phyloP scores from a whole-genome alignment of 148 eudicot species.

The Hydrangea macrophylla region DNA sequence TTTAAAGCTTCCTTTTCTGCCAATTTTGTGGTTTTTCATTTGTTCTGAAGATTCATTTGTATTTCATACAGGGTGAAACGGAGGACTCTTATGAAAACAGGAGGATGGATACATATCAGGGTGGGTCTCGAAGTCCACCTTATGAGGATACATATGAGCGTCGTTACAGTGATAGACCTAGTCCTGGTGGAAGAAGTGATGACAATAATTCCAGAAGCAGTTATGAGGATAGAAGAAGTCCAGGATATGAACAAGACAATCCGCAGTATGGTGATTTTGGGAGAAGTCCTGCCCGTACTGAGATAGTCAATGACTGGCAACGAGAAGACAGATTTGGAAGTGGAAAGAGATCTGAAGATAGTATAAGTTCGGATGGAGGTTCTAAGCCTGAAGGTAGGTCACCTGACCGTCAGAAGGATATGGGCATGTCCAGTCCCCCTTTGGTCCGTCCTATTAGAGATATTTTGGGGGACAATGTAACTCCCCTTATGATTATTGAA shows the following conservation, averaged over 20 bases:
- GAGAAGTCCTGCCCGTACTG: constrained; percentile 70
- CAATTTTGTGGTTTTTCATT: constrained; percentile 4
- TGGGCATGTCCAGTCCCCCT: constrained; percentile 60
- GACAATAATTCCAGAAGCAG: constrained; percentile 27
- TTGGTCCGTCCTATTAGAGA: constrained; percentile 75
- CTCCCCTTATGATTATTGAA: constrained; percentile 75
- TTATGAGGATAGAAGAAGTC: constrained; percentile 63
- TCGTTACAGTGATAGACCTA: constrained; percentile 64
- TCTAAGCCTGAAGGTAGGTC: constrained; percentile 62
- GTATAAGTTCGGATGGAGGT: constrained; percentile 62
- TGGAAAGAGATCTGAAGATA: constrained; percentile 66
- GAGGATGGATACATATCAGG: constrained; percentile 47
- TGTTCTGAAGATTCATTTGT: constrained; percentile 22
- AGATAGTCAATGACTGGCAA: constrained; percentile 71
- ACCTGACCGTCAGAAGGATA: constrained; percentile 65
- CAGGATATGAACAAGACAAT: constrained; percentile 62
- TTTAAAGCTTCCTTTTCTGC: neutral
- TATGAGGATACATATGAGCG: constrained; percentile 58
- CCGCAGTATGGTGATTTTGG: constrained; percentile 47
- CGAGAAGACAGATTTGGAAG: constrained; percentile 88
- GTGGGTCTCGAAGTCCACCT: constrained; percentile 85
- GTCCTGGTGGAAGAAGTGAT: constrained; percentile 63
- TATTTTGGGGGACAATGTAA: constrained; percentile 74
- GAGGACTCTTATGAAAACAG: constrained; percentile 53
- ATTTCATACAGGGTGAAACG: constrained; percentile 57